Base-by-base conservation (phyloP, 2,329 filamentous ascomycete species). In the Stenocarpella maydis region DNA sequence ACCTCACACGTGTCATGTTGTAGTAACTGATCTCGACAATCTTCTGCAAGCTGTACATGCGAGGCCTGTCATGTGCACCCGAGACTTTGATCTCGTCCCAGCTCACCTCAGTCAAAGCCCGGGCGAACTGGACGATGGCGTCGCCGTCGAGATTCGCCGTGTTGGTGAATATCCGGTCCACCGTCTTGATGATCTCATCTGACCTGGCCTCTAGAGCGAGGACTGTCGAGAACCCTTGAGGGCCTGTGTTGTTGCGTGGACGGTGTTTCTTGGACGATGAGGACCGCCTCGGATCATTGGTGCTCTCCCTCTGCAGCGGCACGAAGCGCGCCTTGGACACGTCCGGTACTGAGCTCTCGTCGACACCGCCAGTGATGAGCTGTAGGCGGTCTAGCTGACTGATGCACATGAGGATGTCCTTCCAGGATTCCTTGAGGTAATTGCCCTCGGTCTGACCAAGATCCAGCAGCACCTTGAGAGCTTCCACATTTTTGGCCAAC, bases 41-140 rank as follows among this genome's bases (percentile, higher is more conserved):
- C 81, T 99, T 99, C 78, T 99, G 96, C 71, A 99, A 83, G 82
- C 95, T 98, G 85, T 98, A 99, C 10, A 95, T 99, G 67, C 97
- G 90, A 14, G 96, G 96, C 26, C 94, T 97, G 71, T 99, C 96
- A 77, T 95, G 98, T 68, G 95, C 93, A 0, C 96, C 96, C 0
- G 96, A 98, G 4, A 96, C 97, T 78, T 97, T 95, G 76, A 99
- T 99, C 80, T 99, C 96, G 77, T 98, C 95, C 96, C 96, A 98
- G 80, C 95, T 98, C 73, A 99, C 95, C 78, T 98, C 94, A 9
- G 93, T 97, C 69, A 99, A 82, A 0, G 96, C 95, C 68, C 91
- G 90, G 63, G 97, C 95, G 78, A 99, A 99, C 78, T 97, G 91
- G 1, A 98, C 92, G 76, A 99, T 99, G 3, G 95, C 95, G 74